phyloP scores from a whole-genome alignment of 441 rosid genomes.

The Corymbia citriodora region DNA sequence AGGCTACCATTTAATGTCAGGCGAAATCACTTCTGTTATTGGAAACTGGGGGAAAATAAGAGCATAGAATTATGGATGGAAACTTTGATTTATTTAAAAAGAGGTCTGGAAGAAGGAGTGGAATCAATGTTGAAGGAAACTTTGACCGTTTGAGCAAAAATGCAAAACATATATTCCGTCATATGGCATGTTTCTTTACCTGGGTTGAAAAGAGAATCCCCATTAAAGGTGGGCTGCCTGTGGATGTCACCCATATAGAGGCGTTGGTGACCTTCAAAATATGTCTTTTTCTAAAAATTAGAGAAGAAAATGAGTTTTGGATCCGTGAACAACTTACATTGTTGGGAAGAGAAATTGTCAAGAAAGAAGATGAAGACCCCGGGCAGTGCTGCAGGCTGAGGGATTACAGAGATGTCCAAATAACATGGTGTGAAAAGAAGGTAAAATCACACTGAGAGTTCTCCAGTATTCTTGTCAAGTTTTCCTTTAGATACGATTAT shows the following conservation, averaged over 20 bases:
- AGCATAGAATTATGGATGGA: no score
- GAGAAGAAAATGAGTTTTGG: neutral
- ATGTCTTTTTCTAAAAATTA: neutral
- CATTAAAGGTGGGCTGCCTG: neutral
- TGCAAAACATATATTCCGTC: no score
- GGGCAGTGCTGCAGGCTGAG: neutral
- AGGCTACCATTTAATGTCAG: neutral
- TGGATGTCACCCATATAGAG: neutral
- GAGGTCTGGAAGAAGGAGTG: no score
- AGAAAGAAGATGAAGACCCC: neutral
- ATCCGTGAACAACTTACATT: neutral
- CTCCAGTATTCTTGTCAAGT: neutral
- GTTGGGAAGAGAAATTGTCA: neutral
- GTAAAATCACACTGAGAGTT: neutral
- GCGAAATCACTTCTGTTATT: neutral
- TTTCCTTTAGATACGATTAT: neutral
- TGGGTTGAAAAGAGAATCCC: neutral
- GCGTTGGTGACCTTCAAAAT: neutral
- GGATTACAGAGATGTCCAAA: neutral
- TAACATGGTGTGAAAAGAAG: neutral
- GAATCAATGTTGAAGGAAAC: no score
- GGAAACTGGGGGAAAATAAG: neutral
- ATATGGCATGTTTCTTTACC: neutral
- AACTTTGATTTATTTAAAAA: no score
- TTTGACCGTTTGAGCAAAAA: no score